Evolutionary conservation across 495 filamentous ascomycete species (phyloP), one percentile per base, ranked within the genome.

Genomic region (Penicillium chermesinum): DNA sequence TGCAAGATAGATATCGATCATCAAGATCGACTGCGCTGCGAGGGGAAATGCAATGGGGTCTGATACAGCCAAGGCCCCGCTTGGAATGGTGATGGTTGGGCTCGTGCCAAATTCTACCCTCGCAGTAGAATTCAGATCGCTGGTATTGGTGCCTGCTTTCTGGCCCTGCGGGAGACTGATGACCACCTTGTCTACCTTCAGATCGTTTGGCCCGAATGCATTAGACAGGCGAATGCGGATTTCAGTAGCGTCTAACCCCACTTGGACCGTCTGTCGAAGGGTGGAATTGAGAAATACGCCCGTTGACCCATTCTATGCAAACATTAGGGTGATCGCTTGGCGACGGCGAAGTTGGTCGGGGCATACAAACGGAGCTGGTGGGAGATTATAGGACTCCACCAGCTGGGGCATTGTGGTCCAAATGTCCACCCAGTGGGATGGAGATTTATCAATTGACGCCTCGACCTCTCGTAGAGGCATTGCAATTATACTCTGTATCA

Each of bases 191-290:
- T 78, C 80, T 49, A 89, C 80, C 27, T 78, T 74, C 2, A 88
- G 64, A 57, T 81, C 73, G 41, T 69, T 79, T 7, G 66, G 58
- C 8, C 84, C 84, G 44, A 88, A 87, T 2, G 78, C 76, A 63
- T 89, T 89, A 44, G 79, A 84, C 36, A 88, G 70, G 39, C 80
- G 78, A 21, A 89, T 58, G 14, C 84, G 79, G 43, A 87, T 69
- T 6, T 74, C 68, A 0, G 61, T 46, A n/a, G n/a, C n/a, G 3
- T 70, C 73, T 16, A 85, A 67, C 2, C 80, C 77, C 22, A 84
- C 57, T 40, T 81, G 77, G 2, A 87, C 55, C 0, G 84, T 88
- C 59, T 87, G 83, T 8, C 85, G 80, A 43, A 87, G 69, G 1
- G 85, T 86, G 14, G 80, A 73, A 46, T 84, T 80, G 22, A 43